Conservation (phyloP, 2,329 filamentous ascomycete genomes). For the Xylaria sp. region DNA sequence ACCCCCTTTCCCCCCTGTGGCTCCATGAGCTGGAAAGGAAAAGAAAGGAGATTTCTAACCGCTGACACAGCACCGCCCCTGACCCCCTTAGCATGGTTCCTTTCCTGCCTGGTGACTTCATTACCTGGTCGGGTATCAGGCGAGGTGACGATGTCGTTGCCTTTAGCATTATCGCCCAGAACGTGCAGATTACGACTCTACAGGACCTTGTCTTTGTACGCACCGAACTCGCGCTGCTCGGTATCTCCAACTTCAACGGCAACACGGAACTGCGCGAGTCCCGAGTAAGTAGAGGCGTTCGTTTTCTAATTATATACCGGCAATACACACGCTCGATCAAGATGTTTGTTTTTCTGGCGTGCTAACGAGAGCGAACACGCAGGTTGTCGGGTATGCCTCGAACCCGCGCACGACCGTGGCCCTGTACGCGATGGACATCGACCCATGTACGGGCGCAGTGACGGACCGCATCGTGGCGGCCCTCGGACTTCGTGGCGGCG, state of each 20-base stretch:
- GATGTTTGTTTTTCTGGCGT: not conserved
- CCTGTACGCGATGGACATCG: conserved; percentile 51
- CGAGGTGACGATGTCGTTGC: conserved; percentile 48
- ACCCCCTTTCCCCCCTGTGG: too few species aligned
- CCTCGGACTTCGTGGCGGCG: conserved; percentile 47
- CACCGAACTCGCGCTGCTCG: conserved; percentile 50
- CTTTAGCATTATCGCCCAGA: conserved; percentile 52
- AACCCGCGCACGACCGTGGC: conserved; percentile 49
- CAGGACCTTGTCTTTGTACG: conserved; percentile 50
- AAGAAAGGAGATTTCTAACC: not conserved
- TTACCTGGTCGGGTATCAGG: conserved; percentile 50
- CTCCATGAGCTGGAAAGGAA: not conserved
- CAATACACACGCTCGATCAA: not conserved
- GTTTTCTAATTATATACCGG: not conserved
- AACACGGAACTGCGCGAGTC: conserved; percentile 52
- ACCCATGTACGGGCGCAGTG: conserved; percentile 51
- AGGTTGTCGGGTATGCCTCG: conserved; percentile 51
- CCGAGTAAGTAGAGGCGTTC: conserved; percentile 43
- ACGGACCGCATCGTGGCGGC: conserved; percentile 51
- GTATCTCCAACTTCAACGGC: conserved; percentile 50
- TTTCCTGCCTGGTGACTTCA: conserved; percentile 51
- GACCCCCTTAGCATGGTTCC: conserved; percentile 52
- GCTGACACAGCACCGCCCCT: conserved; percentile 45
- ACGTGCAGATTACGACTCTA: conserved; percentile 51
- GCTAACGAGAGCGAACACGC: conserved; percentile 7